These are phyloP conservation scores for Globisporangium megalacanthum DNA, from an alignment of 352 stramenopile genomes.

Conservation along the genomic window DNA sequence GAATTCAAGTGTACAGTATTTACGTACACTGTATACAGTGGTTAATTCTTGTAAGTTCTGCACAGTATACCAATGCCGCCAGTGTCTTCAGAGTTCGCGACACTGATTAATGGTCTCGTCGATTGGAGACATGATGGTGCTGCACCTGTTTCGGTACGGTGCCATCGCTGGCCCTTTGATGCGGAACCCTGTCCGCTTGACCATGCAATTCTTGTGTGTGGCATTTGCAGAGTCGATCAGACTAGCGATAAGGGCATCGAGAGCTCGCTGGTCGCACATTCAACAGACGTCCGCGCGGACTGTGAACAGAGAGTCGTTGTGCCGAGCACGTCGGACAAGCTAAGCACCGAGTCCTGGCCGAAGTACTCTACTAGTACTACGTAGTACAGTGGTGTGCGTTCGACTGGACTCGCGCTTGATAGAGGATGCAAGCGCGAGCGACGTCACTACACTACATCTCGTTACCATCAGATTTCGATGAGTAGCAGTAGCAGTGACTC, in stretches of 20 bases:
- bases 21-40: no score
- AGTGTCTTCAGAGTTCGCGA: constrained; percentile 5
- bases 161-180: background rate
- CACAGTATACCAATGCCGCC: no score
- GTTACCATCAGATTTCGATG: no score
- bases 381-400: background rate
- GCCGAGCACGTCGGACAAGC: constrained; percentile 18
- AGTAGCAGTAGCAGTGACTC: no score
- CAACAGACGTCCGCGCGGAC: constrained; percentile 38
- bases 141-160: constrained; percentile 10
- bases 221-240: constrained; percentile 15
- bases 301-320: constrained; percentile 41
- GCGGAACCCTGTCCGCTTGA: constrained; percentile 6
- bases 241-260: background rate
- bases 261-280: constrained; percentile 9
- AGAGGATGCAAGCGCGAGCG: no score
- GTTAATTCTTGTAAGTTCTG: no score
- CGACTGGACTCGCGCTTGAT: constrained; percentile 2
- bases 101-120: constrained; percentile 16
- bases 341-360: constrained; percentile 8
- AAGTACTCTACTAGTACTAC: background rate
- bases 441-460: no score
- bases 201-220: constrained; percentile 21
- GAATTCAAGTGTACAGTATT: no score
- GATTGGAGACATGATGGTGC: constrained; percentile 12